These are phyloP conservation scores for Volvox carteri DNA, from an alignment of 163 green algal genomes.

Conservation along the genomic window DNA sequence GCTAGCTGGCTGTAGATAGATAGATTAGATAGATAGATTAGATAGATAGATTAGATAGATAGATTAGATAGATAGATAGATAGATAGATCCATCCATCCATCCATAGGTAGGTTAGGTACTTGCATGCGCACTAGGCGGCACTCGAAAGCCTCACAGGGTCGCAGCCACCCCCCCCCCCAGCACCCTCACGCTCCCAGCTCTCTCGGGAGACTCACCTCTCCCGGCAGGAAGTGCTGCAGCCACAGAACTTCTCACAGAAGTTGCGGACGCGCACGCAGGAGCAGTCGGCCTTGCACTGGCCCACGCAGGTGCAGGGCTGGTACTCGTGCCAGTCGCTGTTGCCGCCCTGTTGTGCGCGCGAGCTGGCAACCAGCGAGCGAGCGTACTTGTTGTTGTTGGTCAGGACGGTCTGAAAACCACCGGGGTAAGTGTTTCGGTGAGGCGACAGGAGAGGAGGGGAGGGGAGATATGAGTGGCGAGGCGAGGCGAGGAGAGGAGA, in stretches of 20 bases:
- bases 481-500: too few species aligned
- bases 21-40: too few species aligned
- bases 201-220: slow-evolving; percentile 57
- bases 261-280: slow-evolving; percentile 78
- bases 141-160: too few species aligned
- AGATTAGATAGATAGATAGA: too few species aligned
- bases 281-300: slow-evolving; percentile 70
- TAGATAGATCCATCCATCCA: too few species aligned
- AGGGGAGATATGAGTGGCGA: too few species aligned
- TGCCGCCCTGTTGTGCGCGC: slow-evolving; percentile 10
- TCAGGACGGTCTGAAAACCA: slow-evolving; percentile 24
- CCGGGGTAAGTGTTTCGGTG: too few species aligned
- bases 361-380: slow-evolving; percentile 30
- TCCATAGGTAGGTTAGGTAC: too few species aligned
- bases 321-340: slow-evolving; percentile 58
- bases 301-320: slow-evolving; percentile 57
- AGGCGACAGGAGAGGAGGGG: too few species aligned
- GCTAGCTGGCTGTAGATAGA: too few species aligned
- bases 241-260: slow-evolving; percentile 95
- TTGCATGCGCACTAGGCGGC: too few species aligned
- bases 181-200: background rate
- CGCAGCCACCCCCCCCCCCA: background rate
- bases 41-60: too few species aligned
- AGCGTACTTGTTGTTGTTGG: slow-evolving; percentile 36
- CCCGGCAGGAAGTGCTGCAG: slow-evolving; percentile 68